Conservation (phyloP, 2,329 filamentous ascomycete species). For the Daldinia eschscholtzii region DNA sequence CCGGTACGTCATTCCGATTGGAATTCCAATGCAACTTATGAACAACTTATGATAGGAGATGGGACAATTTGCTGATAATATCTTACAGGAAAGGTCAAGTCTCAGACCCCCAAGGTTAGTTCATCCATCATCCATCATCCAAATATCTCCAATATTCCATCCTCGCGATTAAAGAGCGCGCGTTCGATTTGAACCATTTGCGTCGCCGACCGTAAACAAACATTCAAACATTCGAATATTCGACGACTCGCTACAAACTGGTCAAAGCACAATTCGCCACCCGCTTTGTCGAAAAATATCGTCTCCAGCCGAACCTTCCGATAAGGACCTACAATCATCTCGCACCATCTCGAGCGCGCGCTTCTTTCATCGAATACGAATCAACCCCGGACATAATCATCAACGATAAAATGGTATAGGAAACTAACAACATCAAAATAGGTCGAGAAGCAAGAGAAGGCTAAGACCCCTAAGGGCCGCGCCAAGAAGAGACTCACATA, state of each 20-base stretch:
- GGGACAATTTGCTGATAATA: slow-evolving; percentile 45
- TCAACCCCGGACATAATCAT: slow-evolving; percentile 4
- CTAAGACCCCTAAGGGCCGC: slow-evolving; percentile 96
- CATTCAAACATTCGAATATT: neutral
- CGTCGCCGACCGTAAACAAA: neutral
- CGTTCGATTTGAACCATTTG: slow-evolving; percentile 9
- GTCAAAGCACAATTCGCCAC: slow-evolving; percentile 26
- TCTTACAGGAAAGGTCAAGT: slow-evolving; percentile 89
- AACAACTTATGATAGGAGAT: neutral
- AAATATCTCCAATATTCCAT: slow-evolving; percentile 28
- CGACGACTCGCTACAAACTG: slow-evolving; percentile 1
- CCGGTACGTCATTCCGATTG: slow-evolving; percentile 58
- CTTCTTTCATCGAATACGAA: slow-evolving; percentile 29
- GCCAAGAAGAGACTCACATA: slow-evolving; percentile 97
- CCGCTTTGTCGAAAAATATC: slow-evolving; percentile 1
- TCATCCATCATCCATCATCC: slow-evolving; percentile 35
- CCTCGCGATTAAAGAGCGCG: slow-evolving; percentile 27
- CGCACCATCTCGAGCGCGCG: slow-evolving; percentile 17
- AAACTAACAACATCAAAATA: slow-evolving; percentile 37
- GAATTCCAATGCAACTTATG: neutral
- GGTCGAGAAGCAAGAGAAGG: slow-evolving; percentile 76
- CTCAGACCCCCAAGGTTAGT: slow-evolving; percentile 90
- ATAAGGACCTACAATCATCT: slow-evolving; percentile 1
- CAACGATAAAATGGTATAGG: slow-evolving; percentile 12
- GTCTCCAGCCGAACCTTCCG: slow-evolving; percentile 3